phyloP scores from a whole-genome alignment of 139 green algal genomes.

The Chlamydomonas sp. region DNA sequence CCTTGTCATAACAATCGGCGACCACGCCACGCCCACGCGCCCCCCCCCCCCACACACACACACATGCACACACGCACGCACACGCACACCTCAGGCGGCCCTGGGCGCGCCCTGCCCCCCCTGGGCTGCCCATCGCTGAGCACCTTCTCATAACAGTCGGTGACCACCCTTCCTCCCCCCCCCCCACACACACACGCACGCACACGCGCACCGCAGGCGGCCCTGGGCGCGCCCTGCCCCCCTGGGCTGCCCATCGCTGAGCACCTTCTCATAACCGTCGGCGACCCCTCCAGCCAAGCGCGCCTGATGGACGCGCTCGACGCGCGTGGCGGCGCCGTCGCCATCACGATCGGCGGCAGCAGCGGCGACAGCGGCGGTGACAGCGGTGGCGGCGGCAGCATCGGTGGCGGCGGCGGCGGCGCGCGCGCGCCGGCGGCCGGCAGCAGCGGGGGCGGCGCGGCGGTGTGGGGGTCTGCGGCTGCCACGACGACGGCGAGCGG shows the following conservation, averaged over 20 bases:
- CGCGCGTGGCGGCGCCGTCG: background rate
- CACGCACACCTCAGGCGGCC: no score
- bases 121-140: no score
- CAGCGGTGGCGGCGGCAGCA: background rate
- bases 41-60: no score
- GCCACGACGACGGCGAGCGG: background rate
- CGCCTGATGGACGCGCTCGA: background rate
- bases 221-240: constrained; percentile 23
- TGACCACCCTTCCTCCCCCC: no score
- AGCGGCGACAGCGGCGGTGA: background rate
- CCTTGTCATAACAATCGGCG: no score
- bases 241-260: constrained; percentile 32
- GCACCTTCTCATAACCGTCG: constrained; percentile 28
- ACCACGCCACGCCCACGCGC: no score
- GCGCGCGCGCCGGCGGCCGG: background rate
- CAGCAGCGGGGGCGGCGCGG: background rate
- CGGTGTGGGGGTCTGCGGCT: background rate
- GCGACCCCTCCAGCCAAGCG: background rate
- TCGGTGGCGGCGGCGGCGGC: background rate
- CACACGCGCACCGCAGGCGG: no score
- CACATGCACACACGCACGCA: no score
- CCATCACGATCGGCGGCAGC: background rate
- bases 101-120: no score
- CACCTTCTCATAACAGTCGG: no score
- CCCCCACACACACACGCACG: no score